These are phyloP conservation scores for Lupinus albus DNA, from an alignment of 306 rosid genomes.

Conservation along the genomic window DNA sequence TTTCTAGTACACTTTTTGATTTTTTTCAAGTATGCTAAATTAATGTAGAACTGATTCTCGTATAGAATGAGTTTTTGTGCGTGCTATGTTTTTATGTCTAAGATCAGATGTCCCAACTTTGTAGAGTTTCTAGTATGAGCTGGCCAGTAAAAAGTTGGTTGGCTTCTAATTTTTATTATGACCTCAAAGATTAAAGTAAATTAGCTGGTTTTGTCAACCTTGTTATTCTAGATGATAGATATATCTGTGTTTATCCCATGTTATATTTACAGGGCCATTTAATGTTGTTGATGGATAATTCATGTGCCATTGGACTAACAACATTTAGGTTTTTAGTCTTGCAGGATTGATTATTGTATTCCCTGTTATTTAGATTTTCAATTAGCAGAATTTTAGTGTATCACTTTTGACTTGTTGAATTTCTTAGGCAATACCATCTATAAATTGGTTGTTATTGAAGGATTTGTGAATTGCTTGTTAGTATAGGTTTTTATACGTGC, in stretches of 20 bases:
- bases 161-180: neutral
- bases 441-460: neutral
- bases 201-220: neutral
- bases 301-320: neutral
- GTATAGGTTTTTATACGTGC: conserved; percentile 14
- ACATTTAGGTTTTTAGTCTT: conserved; percentile 3
- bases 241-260: conserved; percentile 7
- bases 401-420: conserved; percentile 6
- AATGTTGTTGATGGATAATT: conserved; percentile 18
- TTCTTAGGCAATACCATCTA: conserved; percentile 8
- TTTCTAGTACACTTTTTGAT: conserved; percentile 8
- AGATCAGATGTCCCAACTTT: conserved; percentile 20
- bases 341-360: conserved; percentile 7
- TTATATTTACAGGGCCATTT: conserved; percentile 1
- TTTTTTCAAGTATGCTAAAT: conserved; percentile 1
- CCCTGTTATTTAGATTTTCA: conserved; percentile 4
- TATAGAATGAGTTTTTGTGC: neutral
- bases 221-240: neutral
- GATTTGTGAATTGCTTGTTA: neutral
- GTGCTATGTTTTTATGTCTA: neutral
- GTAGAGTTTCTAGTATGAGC: neutral
- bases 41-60: neutral
- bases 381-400: conserved; percentile 6
- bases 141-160: neutral
- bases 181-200: conserved; percentile 18